Conservation (phyloP, 2,329 filamentous ascomycete genomes). For the Aspergillus japonicus region DNA sequence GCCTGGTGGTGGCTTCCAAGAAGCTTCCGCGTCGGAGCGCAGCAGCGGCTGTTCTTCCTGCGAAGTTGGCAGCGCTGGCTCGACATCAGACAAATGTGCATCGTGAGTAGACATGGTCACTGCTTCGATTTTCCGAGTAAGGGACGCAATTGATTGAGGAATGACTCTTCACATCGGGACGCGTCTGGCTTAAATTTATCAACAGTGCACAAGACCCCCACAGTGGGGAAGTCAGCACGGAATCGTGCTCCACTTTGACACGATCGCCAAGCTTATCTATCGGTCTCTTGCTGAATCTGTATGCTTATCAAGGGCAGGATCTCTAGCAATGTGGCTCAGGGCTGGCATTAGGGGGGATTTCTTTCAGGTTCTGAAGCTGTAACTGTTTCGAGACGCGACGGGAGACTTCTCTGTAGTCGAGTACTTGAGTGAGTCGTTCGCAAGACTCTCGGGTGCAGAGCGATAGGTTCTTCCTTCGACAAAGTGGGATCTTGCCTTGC, state of each 20-base stretch:
- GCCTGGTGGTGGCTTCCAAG: constrained; percentile 52
- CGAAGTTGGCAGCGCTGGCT: background rate
- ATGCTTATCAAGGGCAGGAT: too few species aligned
- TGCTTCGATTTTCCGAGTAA: background rate
- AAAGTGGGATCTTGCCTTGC: too few species aligned
- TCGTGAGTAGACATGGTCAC: background rate
- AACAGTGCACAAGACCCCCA: background rate
- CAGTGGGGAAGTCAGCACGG: background rate
- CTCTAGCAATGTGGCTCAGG: too few species aligned
- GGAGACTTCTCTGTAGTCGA: too few species aligned
- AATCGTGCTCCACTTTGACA: background rate
- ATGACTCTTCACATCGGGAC: background rate
- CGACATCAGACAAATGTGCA: background rate
- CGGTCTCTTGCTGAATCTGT: background rate
- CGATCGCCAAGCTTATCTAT: background rate
- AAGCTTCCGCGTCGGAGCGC: constrained; percentile 4
- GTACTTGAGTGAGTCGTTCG: too few species aligned
- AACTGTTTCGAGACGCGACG: too few species aligned
- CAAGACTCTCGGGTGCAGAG: too few species aligned
- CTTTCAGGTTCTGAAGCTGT: too few species aligned
- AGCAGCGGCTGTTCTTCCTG: constrained; percentile 30
- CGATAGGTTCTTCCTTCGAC: too few species aligned
- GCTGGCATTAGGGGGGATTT: too few species aligned
- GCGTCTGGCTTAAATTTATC: background rate
- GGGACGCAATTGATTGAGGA: background rate